These are phyloP conservation scores for Camillea tinctor DNA, from an alignment of 2,329 filamentous ascomycete genomes.

Conservation along the genomic window DNA sequence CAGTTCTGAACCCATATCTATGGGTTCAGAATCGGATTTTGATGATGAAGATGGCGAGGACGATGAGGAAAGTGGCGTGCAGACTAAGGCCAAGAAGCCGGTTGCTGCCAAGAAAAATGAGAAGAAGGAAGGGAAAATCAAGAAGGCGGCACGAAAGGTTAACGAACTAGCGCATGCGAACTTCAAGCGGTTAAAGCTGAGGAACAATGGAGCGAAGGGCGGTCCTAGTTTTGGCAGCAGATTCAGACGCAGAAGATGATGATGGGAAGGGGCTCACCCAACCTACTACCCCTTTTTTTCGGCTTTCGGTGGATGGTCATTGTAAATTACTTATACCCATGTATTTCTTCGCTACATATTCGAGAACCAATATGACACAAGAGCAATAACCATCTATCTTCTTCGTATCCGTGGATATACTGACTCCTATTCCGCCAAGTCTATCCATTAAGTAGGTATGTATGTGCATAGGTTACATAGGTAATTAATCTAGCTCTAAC, in stretches of 20 bases:
- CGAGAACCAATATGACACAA: too few relatives aligned
- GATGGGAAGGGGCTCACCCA: too few relatives aligned
- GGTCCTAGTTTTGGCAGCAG: constrained; percentile 56
- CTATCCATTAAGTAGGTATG: too few relatives aligned
- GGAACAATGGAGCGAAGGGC: constrained; percentile 61
- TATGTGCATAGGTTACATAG: not conserved
- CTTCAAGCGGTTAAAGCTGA: constrained; percentile 64
- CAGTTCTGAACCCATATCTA: constrained; percentile 32
- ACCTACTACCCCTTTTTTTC: not conserved
- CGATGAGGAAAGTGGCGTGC: constrained; percentile 25
- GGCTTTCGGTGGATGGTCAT: not conserved
- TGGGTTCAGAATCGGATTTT: constrained; percentile 41
- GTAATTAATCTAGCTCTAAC: not conserved
- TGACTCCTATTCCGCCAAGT: too few relatives aligned
- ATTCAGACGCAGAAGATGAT: constrained; percentile 51
- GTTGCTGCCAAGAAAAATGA: constrained; percentile 30
- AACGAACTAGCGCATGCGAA: constrained; percentile 64
- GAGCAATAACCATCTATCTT: too few relatives aligned
- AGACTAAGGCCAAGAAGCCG: constrained; percentile 23
- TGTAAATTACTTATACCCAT: not conserved
- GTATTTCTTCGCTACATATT: too few relatives aligned
- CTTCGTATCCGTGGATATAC: too few relatives aligned
- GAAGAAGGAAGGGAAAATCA: constrained; percentile 44
- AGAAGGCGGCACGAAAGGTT: constrained; percentile 58
- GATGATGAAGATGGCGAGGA: constrained; percentile 36